Evolutionary conservation across 495 filamentous ascomycete genomes (phyloP), one percentile per base, ranked within the genome.

Genomic region (Xylona heveae): DNA sequence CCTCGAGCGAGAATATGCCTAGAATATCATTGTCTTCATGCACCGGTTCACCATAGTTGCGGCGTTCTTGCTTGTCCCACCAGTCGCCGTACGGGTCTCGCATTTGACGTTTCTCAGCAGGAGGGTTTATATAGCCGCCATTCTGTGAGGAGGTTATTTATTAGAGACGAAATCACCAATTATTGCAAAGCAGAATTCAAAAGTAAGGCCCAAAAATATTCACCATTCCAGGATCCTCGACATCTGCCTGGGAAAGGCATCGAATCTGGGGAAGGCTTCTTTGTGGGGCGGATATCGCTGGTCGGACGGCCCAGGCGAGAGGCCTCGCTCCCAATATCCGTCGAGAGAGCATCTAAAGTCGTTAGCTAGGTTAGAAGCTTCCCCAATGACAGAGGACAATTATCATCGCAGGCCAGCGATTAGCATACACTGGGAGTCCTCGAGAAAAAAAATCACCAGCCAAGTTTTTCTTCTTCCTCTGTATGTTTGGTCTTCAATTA

Each of bases 11-110:
- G 57, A 99, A 85, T 35, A 91, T 72, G 45, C 85, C 84, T 14
- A 95, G 63, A 33, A 93, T 71, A 51, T 99, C 90, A 47, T 95
- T 74, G 53, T 99, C 90, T 55, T 99, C 90, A 52, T 99, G 85
- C 18, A 91, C 69, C 3, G 83, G 77, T 54, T 99, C 90, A 45
- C 82, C 82, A 43, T 73, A 99, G 60, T 95, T 93, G 36, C 84
- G 72, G 43, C 84, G 76, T 51, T 93, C 85, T 49, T 95, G 84
- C 60, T 81, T 76, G 53, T 95, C 84, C 85, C 85, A 95, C 81
- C 83, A 95, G 49, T 81, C 76, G 43, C 55, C 85, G 48, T 95
- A 68, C 22, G 90, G 90, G 49, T 95, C 90, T 50, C 90, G 79
- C 55, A 77, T 72, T 48, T 75, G 67, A 40, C 84, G 78, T 59